These are phyloP conservation scores for Ceratocystis papillata DNA, from an alignment of 2,329 filamentous ascomycete species.

Conservation along the genomic window DNA sequence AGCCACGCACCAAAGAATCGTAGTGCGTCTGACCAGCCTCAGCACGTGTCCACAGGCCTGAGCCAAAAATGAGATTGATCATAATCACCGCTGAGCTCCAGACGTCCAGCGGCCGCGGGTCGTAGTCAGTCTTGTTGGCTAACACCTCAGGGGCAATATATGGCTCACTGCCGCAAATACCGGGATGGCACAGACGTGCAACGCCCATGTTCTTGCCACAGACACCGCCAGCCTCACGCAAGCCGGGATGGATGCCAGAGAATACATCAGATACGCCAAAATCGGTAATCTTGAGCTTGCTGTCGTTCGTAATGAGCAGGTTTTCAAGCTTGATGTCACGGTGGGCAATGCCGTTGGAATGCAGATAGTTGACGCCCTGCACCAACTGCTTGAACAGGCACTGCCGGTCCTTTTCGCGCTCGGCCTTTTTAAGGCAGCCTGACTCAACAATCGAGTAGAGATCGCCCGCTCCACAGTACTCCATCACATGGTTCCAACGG, in stretches of 20 bases:
- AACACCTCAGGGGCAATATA: constrained; percentile 84
- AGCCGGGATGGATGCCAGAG: constrained; percentile 65
- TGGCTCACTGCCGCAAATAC: constrained; percentile 73
- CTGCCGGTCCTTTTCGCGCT: constrained; percentile 57
- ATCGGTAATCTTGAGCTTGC: constrained; percentile 81
- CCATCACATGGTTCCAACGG: constrained; percentile 87
- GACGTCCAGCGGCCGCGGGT: constrained; percentile 70
- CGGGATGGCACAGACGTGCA: constrained; percentile 60
- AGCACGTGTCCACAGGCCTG: constrained; percentile 63
- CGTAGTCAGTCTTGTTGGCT: constrained; percentile 52
- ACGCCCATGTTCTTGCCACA: constrained; percentile 64
- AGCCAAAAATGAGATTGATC: constrained; percentile 62
- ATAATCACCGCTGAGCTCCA: constrained; percentile 81
- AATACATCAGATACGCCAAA: constrained; percentile 87
- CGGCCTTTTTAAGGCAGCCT: constrained; percentile 53
- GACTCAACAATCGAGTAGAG: constrained; percentile 64
- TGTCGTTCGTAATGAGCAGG: constrained; percentile 63
- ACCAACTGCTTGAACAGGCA: constrained; percentile 87
- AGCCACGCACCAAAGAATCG: constrained; percentile 52
- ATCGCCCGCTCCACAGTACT: constrained; percentile 76
- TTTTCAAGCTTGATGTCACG: constrained; percentile 89
- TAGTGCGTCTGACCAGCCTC: constrained; percentile 49
- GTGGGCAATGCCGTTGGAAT: constrained; percentile 75
- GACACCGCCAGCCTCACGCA: constrained; percentile 59
- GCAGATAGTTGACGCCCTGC: constrained; percentile 71